Conservation (phyloP, 768 basidiomycete genomes). For the Rhizopogon roseolus region DNA sequence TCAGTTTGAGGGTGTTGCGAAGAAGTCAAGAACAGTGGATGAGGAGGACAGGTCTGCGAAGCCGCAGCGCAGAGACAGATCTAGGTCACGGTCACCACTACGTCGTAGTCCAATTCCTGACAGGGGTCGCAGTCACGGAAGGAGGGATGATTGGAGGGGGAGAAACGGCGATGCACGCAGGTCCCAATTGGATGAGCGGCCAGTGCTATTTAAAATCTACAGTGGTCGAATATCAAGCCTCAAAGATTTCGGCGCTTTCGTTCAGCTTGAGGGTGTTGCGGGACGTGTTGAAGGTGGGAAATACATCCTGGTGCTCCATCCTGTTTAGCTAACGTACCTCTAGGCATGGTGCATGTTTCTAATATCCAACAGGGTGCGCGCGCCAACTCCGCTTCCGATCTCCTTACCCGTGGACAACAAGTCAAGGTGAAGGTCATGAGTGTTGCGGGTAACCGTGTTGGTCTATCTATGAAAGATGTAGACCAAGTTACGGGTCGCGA, state of each 20-base stretch:
- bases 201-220: conserved; percentile 94
- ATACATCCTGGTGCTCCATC: background rate
- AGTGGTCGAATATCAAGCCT: conserved; percentile 77
- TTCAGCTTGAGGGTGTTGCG: conserved; percentile 78
- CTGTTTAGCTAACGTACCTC: conserved; percentile 4
- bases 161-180: conserved; percentile 33
- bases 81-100: conserved; percentile 39
- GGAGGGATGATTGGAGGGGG: conserved; percentile 37
- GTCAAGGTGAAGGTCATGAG: conserved; percentile 98
- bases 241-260: conserved; percentile 96
- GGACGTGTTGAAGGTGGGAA: conserved; percentile 85
- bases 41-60: conserved; percentile 48
- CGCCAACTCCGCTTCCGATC: conserved; percentile 81
- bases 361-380: conserved; percentile 83
- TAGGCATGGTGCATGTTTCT: conserved; percentile 98
- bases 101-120: conserved; percentile 57
- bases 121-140: conserved; percentile 45
- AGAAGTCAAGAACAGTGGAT: conserved; percentile 38
- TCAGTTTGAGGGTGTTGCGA: conserved; percentile 65
- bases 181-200: conserved; percentile 62
- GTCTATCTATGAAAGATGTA: conserved; percentile 97
- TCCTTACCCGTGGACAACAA: conserved; percentile 76
- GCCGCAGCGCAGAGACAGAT: conserved; percentile 52
- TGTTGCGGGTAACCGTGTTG: conserved; percentile 72
- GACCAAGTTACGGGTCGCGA: conserved; percentile 89